Base-by-base conservation (phyloP, 2,329 filamentous ascomycete species). In the Cordyceps militaris region DNA sequence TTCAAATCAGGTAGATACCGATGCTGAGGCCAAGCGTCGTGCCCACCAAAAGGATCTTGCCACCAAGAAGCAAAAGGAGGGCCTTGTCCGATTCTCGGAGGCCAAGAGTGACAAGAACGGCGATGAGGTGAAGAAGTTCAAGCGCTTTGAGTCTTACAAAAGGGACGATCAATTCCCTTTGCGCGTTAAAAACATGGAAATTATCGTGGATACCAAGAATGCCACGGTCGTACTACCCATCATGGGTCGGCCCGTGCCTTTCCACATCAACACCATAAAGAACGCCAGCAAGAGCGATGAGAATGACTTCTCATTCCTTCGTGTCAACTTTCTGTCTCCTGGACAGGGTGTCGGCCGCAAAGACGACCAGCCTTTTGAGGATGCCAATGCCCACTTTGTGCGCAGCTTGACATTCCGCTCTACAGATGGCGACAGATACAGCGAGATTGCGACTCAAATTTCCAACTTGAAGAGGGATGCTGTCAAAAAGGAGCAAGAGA, bases 121-220 rank as follows among this genome's bases (percentile, higher is more conserved):
- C 34, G 86, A 86, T n/a, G 88, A 94, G 63, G 88, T 95, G 71
- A 97, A 97, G 80, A 96, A 93, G 75, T 97, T 99, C 79, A 97
- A 97, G 78, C 89, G 91, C 57, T 99, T 97, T 69, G 94, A 99
- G 73, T 99, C 94, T 0, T 99, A 99, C 77, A 99, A 97, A 79
- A 85, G 93, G 60, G 94, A 97, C 71, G 96, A 95, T 65, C 93
- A 97, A 71, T 85, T 99, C 56, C 94, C 94, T 1, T 69, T 81
- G 14, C 87, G 85, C 67, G 85, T 96, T 63, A 88, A 88, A 70
- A 93, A 96, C 66, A 79, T 97, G 58, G 86, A 89, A 61, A 91
- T 99, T 61, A 82, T 96, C 23, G 91, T 97, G 14, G 94, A 99
- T 69, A 81, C 84, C 64, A 97, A 96, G 77, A 94, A 91, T 66